phyloP scores from a whole-genome alignment of 192 early-diverging fungal species.

The Backusella morwellensis region DNA sequence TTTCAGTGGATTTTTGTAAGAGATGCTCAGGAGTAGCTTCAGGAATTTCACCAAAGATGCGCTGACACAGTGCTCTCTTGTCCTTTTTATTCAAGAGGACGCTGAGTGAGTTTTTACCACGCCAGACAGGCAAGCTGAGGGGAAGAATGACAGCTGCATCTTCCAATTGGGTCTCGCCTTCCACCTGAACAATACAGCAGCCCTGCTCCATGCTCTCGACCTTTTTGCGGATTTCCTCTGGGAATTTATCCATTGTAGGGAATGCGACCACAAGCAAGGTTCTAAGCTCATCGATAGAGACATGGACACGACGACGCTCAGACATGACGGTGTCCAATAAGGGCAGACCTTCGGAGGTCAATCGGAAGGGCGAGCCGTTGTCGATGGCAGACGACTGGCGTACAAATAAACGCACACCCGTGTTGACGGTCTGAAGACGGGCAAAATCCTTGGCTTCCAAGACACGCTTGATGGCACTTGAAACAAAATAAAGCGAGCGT shows the following conservation, averaged over 20 bases:
- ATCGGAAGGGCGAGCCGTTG: conserved; percentile 59
- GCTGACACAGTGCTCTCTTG: conserved; percentile 38
- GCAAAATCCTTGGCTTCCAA: conserved; percentile 58
- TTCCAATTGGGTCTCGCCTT: not conserved
- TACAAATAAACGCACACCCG: conserved; percentile 87
- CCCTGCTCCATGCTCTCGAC: conserved; percentile 33
- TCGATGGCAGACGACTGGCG: conserved; percentile 63
- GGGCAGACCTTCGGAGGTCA: conserved; percentile 65
- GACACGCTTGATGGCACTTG: conserved; percentile 72
- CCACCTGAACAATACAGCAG: conserved; percentile 58
- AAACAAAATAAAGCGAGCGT: conserved; percentile 85
- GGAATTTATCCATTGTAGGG: conserved; percentile 38
- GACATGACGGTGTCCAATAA: conserved; percentile 54
- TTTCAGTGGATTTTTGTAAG: conserved; percentile 14
- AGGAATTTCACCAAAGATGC: conserved; percentile 32
- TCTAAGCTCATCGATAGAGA: conserved; percentile 45
- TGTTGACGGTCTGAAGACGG: conserved; percentile 84
- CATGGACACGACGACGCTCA: conserved; percentile 44
- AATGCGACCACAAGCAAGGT: conserved; percentile 50
- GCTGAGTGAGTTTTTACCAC: conserved; percentile 69
- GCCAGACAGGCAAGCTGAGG: conserved; percentile 70
- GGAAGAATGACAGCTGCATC: conserved; percentile 11
- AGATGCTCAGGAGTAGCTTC: conserved; percentile 33
- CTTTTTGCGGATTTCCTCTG: not conserved
- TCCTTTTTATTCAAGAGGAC: conserved; percentile 75